Percentiles rank a stretch among this genome's conserved stretches.
Evolutionary conservation across 208 protist species (phyloP).

Genomic region (Crithidia brevicula): DNA sequence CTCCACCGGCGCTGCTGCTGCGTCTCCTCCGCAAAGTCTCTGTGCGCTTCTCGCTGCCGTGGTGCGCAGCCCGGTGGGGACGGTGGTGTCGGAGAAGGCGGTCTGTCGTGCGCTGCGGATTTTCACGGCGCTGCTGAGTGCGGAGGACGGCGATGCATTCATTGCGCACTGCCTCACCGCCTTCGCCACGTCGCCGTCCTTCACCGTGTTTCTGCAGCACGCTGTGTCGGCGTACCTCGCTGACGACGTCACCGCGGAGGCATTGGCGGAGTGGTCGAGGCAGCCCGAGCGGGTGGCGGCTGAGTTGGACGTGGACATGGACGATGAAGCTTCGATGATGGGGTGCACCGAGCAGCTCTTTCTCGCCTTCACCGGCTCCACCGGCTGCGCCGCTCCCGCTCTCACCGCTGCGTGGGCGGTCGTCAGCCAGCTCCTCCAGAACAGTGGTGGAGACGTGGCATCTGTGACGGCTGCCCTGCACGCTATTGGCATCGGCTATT

Average conservation of each 20-base stretch:
- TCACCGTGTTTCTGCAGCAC: slow-evolving; percentile 39
- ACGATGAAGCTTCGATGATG: slow-evolving; percentile 51
- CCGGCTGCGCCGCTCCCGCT: slow-evolving; percentile 18
- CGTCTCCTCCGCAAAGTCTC: slow-evolving; percentile 8
- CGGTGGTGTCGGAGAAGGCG: slow-evolving; percentile 58
- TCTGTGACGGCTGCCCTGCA: slow-evolving; percentile 78
- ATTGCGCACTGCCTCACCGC: slow-evolving; percentile 23
- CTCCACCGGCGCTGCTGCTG: neutral
- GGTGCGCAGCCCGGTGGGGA: slow-evolving; percentile 37
- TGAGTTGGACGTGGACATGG: slow-evolving; percentile 57
- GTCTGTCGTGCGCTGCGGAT: slow-evolving; percentile 66
- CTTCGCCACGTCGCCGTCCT: slow-evolving; percentile 20
- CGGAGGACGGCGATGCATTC: slow-evolving; percentile 64
- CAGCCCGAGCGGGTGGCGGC: slow-evolving; percentile 55
- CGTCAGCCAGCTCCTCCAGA: slow-evolving; percentile 55
- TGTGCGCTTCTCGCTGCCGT: slow-evolving; percentile 34
- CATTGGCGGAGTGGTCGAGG: slow-evolving; percentile 48
- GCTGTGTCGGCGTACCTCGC: slow-evolving; percentile 58
- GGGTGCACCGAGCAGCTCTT: slow-evolving; percentile 76
- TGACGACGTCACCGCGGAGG: slow-evolving; percentile 38
- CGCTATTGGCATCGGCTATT: slow-evolving; percentile 84
- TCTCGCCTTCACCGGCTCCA: slow-evolving; percentile 74
- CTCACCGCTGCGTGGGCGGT: slow-evolving; percentile 54
- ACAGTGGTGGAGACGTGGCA: slow-evolving; percentile 23
- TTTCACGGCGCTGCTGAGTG: slow-evolving; percentile 41